A percentile compares a stretch with the other conserved stretches of the same genome.
phyloP scores from a whole-genome alignment of 2,329 filamentous ascomycete species.

The Fusarium napiforme region DNA sequence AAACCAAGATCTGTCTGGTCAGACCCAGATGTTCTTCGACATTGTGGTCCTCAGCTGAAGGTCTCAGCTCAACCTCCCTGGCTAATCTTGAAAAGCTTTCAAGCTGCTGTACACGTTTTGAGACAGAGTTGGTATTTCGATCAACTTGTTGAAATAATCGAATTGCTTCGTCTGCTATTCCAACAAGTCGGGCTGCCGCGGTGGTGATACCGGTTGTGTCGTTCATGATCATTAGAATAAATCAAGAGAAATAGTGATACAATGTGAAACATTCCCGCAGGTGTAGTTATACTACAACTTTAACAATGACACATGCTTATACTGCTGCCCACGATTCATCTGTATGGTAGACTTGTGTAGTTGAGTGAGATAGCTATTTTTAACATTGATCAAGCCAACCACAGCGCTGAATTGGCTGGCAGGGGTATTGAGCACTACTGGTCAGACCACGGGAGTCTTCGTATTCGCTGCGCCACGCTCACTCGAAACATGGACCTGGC shows the following conservation, averaged over 20 bases:
- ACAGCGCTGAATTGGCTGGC: background rate
- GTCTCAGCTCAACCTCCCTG: background rate
- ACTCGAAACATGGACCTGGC: background rate
- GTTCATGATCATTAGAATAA: background rate
- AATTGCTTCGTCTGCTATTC: constrained; percentile 7
- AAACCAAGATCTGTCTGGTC: background rate
- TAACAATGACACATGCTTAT: background rate
- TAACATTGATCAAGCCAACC: background rate
- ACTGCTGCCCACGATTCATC: background rate
- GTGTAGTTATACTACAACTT: background rate
- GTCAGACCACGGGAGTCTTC: background rate
- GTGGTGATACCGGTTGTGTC: background rate
- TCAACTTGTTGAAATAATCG: constrained; percentile 6
- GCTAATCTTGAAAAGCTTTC: background rate
- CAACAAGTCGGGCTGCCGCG: constrained; percentile 2
- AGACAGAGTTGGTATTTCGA: background rate
- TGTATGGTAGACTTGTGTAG: background rate
- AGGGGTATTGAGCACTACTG: background rate
- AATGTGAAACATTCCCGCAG: background rate
- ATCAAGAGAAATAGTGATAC: background rate
- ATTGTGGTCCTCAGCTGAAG: background rate
- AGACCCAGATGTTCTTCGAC: background rate
- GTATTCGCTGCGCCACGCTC: constrained; percentile 12
- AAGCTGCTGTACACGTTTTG: background rate
- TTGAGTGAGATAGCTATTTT: background rate